phyloP scores from a whole-genome alignment of 306 rosid species.

The Trifolium pratense region DNA sequence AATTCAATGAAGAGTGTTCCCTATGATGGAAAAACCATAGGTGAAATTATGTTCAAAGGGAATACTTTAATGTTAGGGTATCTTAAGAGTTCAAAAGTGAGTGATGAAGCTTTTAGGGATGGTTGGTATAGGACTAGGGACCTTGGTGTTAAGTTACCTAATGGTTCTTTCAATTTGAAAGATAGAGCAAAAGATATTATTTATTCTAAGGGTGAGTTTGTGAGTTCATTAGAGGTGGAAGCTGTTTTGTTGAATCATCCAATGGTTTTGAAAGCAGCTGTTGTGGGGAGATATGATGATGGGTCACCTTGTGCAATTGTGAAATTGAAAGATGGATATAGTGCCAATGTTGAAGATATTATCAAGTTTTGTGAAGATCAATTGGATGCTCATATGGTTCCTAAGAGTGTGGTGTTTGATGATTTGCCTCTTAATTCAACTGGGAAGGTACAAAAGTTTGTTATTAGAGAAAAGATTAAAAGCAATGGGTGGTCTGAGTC shows the following conservation, averaged over 20 bases:
- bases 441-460: conserved; percentile 82
- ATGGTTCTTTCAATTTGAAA: conserved; percentile 69
- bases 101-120: conserved; percentile 54
- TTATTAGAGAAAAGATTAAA: conserved; percentile 57
- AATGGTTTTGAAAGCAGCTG: conserved; percentile 70
- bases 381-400: conserved; percentile 71
- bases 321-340: conserved; percentile 59
- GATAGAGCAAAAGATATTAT: conserved; percentile 73
- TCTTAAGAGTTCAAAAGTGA: conserved; percentile 53
- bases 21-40: conserved; percentile 69
- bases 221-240: conserved; percentile 79
- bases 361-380: conserved; percentile 58
- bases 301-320: conserved; percentile 61
- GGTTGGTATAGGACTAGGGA: conserved; percentile 92
- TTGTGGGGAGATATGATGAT: conserved; percentile 61
- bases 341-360: conserved; percentile 52
- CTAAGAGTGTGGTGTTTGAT: conserved; percentile 62
- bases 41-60: conserved; percentile 81
- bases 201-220: conserved; percentile 43
- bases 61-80: conserved; percentile 72
- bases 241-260: conserved; percentile 75
- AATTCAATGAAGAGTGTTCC: conserved; percentile 60
- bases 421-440: conserved; percentile 81
- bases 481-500: conserved; percentile 27
- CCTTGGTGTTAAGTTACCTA: conserved; percentile 53